Percentiles rank a stretch among this genome's conserved stretches.
These are phyloP conservation scores for Bretschneidera sinensis DNA, from an alignment of 345 rosid genomes.

Conservation along the genomic window DNA sequence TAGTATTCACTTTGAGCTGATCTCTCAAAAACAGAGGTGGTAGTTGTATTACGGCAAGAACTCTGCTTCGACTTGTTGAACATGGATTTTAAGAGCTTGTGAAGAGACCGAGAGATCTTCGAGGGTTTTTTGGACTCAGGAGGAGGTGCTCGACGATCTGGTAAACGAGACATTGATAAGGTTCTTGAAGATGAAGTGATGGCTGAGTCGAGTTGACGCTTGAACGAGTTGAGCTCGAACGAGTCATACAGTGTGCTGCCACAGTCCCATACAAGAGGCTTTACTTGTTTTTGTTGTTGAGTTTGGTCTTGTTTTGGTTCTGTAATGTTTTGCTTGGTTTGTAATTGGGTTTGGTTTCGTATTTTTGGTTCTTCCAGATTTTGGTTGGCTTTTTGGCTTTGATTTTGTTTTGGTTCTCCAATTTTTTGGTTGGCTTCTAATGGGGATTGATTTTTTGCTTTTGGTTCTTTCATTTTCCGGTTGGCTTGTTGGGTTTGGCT, in stretches of 20 bases:
- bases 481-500: too few relatives aligned
- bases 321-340: not conserved
- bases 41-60: too few relatives aligned
- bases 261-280: constrained; percentile 69
- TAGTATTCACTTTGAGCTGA: constrained; percentile 34
- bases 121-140: constrained; percentile 5
- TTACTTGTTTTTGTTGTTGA: constrained; percentile 8
- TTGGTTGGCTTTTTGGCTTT: not conserved
- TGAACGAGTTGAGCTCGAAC: constrained; percentile 71
- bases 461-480: constrained; percentile 9
- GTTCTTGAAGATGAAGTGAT: constrained; percentile 47
- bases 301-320: constrained; percentile 3
- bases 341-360: not conserved
- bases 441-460: not conserved
- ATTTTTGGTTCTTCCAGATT: constrained; percentile 11
- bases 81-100: constrained; percentile 49
- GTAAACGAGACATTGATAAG: constrained; percentile 60
- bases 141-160: constrained; percentile 18
- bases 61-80: constrained; percentile 42
- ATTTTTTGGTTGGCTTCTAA: not conserved
- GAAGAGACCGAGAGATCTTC: constrained; percentile 60
- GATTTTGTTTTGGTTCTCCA: not conserved
- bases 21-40: constrained; percentile 20
- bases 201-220: constrained; percentile 74
- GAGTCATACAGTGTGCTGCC: constrained; percentile 82